A percentile compares a stretch with the other conserved stretches of the same genome.
Conservation (phyloP, 805 yeast genomes). For the Vanderwaltozyma verrucispora region DNA sequence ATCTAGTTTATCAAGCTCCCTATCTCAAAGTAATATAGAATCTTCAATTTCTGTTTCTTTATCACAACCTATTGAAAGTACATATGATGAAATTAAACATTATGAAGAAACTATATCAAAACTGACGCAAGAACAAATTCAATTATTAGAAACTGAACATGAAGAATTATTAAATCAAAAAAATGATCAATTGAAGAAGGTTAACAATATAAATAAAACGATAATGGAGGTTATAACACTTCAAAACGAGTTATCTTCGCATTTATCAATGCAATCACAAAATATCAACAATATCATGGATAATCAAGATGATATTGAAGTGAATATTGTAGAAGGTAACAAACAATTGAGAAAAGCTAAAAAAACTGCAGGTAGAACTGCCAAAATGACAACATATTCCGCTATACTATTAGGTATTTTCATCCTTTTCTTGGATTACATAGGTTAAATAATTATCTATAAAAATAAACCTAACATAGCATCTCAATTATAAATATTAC, state of each 20-base stretch:
- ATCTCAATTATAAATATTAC: background rate
- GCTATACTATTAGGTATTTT: slow-evolving; percentile 49
- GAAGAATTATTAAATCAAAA: slow-evolving; percentile 43
- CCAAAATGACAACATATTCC: slow-evolving; percentile 43
- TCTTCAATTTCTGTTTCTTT: slow-evolving; percentile 22
- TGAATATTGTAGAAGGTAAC: slow-evolving; percentile 64
- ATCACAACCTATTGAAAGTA: slow-evolving; percentile 15
- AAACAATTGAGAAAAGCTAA: slow-evolving; percentile 59
- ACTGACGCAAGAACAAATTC: slow-evolving; percentile 44
- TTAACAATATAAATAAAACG: slow-evolving; percentile 48
- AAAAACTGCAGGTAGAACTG: slow-evolving; percentile 49
- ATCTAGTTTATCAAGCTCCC: slow-evolving; percentile 4
- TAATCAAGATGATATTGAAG: slow-evolving; percentile 55
- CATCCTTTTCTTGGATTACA: slow-evolving; percentile 44
- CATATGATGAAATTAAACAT: slow-evolving; percentile 27
- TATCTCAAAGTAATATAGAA: background rate
- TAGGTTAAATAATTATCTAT: slow-evolving; percentile 21
- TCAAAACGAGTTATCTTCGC: slow-evolving; percentile 65
- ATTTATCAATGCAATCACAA: slow-evolving; percentile 62
- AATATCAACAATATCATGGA: slow-evolving; percentile 53
- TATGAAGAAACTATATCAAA: slow-evolving; percentile 28
- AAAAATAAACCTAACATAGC: background rate
- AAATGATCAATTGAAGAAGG: slow-evolving; percentile 49
- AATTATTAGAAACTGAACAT: slow-evolving; percentile 49
- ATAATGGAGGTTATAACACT: slow-evolving; percentile 65